Evolutionary conservation across 2,329 filamentous ascomycete genomes (phyloP).

Genomic region (Penicillium sp.): DNA sequence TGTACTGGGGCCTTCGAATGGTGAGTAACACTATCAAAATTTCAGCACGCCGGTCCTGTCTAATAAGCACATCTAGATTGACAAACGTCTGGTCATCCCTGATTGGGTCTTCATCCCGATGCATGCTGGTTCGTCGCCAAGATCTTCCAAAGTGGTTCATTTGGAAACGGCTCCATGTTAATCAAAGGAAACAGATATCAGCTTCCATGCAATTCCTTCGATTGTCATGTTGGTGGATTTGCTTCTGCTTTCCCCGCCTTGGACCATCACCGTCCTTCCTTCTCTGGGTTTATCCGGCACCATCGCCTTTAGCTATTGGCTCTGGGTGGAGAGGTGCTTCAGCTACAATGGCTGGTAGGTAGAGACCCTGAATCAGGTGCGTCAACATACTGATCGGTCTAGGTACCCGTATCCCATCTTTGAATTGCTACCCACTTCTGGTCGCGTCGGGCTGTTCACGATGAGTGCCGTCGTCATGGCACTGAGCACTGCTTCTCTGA

Average conservation of each 20-base stretch:
- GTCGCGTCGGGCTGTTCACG: slow-evolving; percentile 65
- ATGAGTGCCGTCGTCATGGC: slow-evolving; percentile 69
- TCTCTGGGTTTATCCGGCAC: slow-evolving; percentile 47
- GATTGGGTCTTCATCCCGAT: slow-evolving; percentile 37
- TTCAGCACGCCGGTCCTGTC: not conserved
- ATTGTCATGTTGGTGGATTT: slow-evolving; percentile 53
- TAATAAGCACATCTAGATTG: slow-evolving; percentile 31
- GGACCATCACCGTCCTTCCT: slow-evolving; percentile 52
- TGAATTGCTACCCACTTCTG: slow-evolving; percentile 58
- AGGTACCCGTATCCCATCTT: slow-evolving; percentile 89
- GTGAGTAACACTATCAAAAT: slow-evolving; percentile 32
- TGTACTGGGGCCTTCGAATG: slow-evolving; percentile 57
- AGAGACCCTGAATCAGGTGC: not conserved
- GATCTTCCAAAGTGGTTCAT: not conserved
- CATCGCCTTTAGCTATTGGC: slow-evolving; percentile 59
- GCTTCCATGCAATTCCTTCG: slow-evolving; percentile 51
- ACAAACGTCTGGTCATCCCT: slow-evolving; percentile 49
- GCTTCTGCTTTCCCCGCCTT: slow-evolving; percentile 57
- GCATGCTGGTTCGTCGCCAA: slow-evolving; percentile 32
- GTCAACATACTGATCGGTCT: slow-evolving; percentile 12
- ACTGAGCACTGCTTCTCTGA: slow-evolving; percentile 61
- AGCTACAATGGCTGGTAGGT: slow-evolving; percentile 56
- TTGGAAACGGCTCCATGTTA: not conserved
- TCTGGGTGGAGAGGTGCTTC: slow-evolving; percentile 61
- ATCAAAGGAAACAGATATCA: slow-evolving; percentile 33